Percentiles rank a stretch among this genome's conserved stretches.
Evolutionary conservation across 257 asterid species (phyloP).

Genomic region (Anisodus acutangulus): DNA sequence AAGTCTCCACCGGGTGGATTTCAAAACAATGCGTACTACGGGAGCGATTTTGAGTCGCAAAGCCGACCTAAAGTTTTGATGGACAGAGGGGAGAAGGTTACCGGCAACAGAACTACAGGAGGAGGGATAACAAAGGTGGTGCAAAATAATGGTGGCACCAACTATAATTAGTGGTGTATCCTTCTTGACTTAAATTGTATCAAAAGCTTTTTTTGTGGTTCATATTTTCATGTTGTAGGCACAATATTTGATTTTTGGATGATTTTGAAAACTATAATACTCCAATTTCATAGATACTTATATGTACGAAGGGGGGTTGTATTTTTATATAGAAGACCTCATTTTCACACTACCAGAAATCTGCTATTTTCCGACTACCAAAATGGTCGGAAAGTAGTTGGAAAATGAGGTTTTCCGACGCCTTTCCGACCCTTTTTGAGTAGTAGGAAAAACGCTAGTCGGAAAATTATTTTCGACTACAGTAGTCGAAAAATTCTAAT

Average conservation of each 20-base stretch:
- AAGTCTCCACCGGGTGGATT: slow-evolving; percentile 42
- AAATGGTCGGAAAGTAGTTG: too few species aligned
- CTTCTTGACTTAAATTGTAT: neutral
- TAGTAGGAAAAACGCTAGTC: neutral
- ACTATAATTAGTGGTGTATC: neutral
- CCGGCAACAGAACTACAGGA: neutral
- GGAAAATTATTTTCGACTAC: too few species aligned
- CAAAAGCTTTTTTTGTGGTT: neutral
- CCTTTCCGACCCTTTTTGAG: neutral
- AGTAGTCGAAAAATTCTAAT: too few species aligned
- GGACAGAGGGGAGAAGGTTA: neutral
- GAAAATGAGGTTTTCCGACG: neutral
- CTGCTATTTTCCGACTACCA: too few species aligned
- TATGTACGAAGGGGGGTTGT: neutral
- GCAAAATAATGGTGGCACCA: neutral
- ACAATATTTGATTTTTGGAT: neutral
- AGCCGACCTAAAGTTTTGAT: slow-evolving; percentile 2
- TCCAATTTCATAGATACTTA: neutral
- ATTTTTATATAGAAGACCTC: neutral
- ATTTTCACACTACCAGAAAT: neutral
- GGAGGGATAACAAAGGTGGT: slow-evolving; percentile 35
- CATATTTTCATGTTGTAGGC: neutral
- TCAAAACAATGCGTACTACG: neutral
- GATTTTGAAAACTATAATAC: neutral
- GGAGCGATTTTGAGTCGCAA: neutral